Base-by-base conservation (phyloP, 2,329 filamentous ascomycete species). In the Trichoderma sp. region DNA sequence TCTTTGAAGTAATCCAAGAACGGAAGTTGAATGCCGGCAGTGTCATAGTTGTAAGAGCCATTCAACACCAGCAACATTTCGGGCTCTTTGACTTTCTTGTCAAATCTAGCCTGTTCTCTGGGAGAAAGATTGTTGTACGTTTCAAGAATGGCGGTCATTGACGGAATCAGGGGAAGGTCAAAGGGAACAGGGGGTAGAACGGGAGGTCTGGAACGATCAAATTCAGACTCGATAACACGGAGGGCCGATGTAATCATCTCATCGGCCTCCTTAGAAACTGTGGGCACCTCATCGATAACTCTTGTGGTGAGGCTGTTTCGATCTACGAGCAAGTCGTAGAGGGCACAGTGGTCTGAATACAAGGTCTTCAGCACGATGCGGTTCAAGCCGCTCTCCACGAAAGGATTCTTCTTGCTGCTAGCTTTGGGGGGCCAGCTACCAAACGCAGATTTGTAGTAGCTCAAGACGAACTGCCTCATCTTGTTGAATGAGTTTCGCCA, bases 131-230 rank as follows among this genome's bases (percentile, higher is more conserved):
- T 85, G 71, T 86, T 81, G 76, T 88, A 92, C 55, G 89, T 91
- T 52, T 88, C 85, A 68, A 90, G 85, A 21, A 93, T 85, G 1
- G 88, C 83, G 37, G 86, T 84, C 74, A 96, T 86, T 0, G 86
- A 87, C 0, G 95, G 95, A 29, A 96, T 80, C 72, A 90, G 87
- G 3, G 96, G 95, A 5, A 93, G 84, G 77, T 98, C 95, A 76
- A 95, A 98, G 0, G 96, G 95, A 68, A 98, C 89, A 0, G 95
- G 93, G 0, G 96, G 96, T 70, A 95, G 88, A 0, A 98, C 94
- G 0, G 96, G 96, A 1, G 95, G 93, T 16, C 91, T 92, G 10
- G 92, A 95, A 70, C 91, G 89, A 77, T 99, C 96, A 76, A 94
- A 97, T 80, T 98, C 95, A 73, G 88, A 90, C 72, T 97, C 85